Conservation (phyloP, 1,284 basidiomycete species). For the Ganoderma meredithae region DNA sequence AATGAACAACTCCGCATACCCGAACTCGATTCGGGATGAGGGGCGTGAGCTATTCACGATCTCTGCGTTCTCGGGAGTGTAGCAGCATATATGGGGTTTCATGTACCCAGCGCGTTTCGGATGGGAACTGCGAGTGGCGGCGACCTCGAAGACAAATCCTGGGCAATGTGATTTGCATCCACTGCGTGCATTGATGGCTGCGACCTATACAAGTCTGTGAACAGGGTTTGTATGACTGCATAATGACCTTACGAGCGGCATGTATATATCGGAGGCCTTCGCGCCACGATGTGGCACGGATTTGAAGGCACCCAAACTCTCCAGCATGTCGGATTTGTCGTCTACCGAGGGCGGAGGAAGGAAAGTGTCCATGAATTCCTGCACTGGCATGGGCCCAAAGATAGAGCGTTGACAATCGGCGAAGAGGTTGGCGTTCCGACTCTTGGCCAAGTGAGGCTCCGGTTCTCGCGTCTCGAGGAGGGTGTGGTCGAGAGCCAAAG, state of each 20-base stretch:
- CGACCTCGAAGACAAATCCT: conserved; percentile 19
- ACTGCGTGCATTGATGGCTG: conserved; percentile 9
- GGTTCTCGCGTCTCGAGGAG: conserved; percentile 1
- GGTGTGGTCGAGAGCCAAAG: conserved; percentile 15
- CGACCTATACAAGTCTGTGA: background rate
- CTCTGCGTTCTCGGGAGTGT: background rate
- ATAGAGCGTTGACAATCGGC: background rate
- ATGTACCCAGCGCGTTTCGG: background rate
- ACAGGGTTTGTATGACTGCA: background rate
- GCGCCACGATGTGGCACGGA: background rate
- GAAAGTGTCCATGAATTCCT: conserved; percentile 1
- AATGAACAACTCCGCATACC: conserved; percentile 26
- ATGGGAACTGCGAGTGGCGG: background rate
- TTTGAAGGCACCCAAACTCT: conserved; percentile 7
- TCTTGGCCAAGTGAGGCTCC: background rate
- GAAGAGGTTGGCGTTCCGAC: background rate
- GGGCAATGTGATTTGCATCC: conserved; percentile 19
- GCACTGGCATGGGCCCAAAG: conserved; percentile 16
- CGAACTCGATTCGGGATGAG: conserved; percentile 11
- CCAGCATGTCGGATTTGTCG: background rate
- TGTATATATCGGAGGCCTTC: background rate
- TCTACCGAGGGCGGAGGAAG: background rate
- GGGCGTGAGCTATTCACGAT: background rate
- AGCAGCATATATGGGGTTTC: conserved; percentile 26
- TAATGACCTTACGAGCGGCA: conserved; percentile 6